These are phyloP conservation scores for Murraya paniculata DNA, from an alignment of 345 rosid species.

Conservation along the genomic window DNA sequence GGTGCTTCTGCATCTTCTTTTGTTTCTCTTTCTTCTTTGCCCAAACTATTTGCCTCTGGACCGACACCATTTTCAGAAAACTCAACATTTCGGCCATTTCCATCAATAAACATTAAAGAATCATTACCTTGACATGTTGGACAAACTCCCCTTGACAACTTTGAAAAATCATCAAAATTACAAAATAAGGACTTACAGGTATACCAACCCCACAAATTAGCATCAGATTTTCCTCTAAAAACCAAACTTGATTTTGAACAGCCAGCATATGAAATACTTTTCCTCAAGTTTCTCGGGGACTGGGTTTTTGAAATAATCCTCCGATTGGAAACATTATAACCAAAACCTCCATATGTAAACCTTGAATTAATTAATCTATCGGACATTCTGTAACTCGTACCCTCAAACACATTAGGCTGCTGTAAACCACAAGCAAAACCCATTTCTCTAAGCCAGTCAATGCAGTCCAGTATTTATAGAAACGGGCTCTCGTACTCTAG, in stretches of 20 bases:
- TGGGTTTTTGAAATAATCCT: slow-evolving; percentile 23
- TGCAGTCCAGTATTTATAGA: background rate
- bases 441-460: slow-evolving; percentile 36
- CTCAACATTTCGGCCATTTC: slow-evolving; percentile 52
- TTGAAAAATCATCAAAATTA: slow-evolving; percentile 25
- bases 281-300: slow-evolving; percentile 28
- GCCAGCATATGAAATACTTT: slow-evolving; percentile 21
- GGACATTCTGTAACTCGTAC: slow-evolving; percentile 24
- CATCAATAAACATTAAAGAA: slow-evolving; percentile 57
- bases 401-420: slow-evolving; percentile 43
- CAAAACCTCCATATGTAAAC: slow-evolving; percentile 36
- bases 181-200: slow-evolving; percentile 28
- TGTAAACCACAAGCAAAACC: slow-evolving; percentile 49
- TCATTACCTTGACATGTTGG: slow-evolving; percentile 58
- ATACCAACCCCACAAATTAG: slow-evolving; percentile 24
- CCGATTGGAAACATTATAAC: slow-evolving; percentile 28
- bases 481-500: slow-evolving; percentile 22
- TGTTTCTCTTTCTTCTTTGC: slow-evolving; percentile 33
- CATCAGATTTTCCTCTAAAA: slow-evolving; percentile 28
- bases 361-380: slow-evolving; percentile 31
- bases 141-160: slow-evolving; percentile 29
- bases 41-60: slow-evolving; percentile 25
- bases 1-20: slow-evolving; percentile 35
- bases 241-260: slow-evolving; percentile 31
- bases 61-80: slow-evolving; percentile 31